Evolutionary conservation across 352 stramenopile genomes (phyloP).

Genomic region (Blastocystis sp.): DNA sequence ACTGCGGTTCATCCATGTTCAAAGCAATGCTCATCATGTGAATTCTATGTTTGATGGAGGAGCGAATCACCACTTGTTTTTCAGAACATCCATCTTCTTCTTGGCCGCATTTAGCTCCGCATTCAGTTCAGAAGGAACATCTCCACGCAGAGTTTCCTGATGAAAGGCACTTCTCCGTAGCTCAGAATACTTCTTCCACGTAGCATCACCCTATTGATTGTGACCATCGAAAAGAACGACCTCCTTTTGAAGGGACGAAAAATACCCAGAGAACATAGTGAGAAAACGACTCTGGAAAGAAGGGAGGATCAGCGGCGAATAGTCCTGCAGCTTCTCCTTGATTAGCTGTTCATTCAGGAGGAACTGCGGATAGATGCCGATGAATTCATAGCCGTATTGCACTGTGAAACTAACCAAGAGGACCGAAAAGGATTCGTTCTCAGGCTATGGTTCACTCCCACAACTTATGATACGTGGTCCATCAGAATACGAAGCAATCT

Average conservation of each 20-base stretch:
- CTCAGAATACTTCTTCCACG: neutral
- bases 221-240: neutral
- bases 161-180: neutral
- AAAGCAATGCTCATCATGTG: neutral
- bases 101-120: neutral
- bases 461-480: neutral
- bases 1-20: neutral
- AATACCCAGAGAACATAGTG: neutral
- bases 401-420: neutral
- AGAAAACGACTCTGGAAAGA: neutral
- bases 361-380: neutral
- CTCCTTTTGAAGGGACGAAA: neutral
- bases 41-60: neutral
- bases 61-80: neutral
- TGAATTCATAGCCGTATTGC: conserved; percentile 12
- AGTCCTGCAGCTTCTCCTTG: neutral
- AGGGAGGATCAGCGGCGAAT: neutral
- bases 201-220: neutral
- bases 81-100: neutral
- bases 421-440: neutral
- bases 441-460: neutral
- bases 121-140: neutral
- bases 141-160: neutral
- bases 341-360: neutral
- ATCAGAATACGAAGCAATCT: neutral